phyloP scores from a whole-genome alignment of 2,329 filamentous ascomycete genomes.

The Fusarium tuaranense region DNA sequence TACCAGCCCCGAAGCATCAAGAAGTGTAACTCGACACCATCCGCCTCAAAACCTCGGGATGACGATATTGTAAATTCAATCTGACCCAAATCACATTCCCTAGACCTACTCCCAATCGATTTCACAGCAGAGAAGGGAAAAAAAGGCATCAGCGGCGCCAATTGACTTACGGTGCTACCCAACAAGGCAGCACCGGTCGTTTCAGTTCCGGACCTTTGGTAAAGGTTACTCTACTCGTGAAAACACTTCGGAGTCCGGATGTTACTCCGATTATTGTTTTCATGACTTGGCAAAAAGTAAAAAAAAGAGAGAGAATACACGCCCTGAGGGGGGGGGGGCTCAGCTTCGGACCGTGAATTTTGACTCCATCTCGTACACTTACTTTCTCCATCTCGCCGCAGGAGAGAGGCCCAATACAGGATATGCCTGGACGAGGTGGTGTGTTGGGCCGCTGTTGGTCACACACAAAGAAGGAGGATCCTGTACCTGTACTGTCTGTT shows the following conservation, averaged over 20 bases:
- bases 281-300: neutral
- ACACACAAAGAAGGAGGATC: neutral
- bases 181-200: neutral
- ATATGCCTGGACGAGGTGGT: neutral
- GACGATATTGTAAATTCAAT: neutral
- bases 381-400: neutral
- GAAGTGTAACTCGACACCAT: neutral
- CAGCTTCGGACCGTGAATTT: neutral
- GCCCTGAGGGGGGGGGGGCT: neutral
- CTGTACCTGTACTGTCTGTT: neutral
- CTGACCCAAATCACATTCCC: neutral
- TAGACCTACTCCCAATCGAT: neutral
- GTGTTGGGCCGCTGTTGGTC: neutral
- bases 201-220: neutral
- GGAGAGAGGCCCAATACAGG: neutral
- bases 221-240: neutral
- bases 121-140: neutral
- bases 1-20: neutral
- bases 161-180: neutral
- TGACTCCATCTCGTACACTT: neutral
- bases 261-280: neutral
- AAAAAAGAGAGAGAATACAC: neutral
- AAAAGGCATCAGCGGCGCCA: neutral
- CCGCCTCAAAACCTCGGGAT: neutral
- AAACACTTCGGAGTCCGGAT: neutral